Base-by-base conservation (phyloP, 192 early-diverging fungal species). In the Coemansia sp. region DNA sequence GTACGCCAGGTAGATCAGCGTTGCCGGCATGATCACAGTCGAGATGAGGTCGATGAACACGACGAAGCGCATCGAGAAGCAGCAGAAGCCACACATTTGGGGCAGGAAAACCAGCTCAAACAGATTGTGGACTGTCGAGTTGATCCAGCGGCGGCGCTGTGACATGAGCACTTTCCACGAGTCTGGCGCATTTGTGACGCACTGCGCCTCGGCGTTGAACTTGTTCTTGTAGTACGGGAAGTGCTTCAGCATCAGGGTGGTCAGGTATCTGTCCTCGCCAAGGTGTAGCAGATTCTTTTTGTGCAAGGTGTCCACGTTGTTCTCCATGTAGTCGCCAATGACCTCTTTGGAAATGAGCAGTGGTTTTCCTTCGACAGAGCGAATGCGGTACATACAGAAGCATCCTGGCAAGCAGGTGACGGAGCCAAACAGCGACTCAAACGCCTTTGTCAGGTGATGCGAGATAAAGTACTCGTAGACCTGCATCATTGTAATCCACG, bases 81-180 rank as follows among this genome's bases (percentile, higher is more conserved):
- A 95, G 73, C 95, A 90, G 87, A 93, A 95, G n/a, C 97, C 95
- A 65, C 97, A 97, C 46, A 97, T 90, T 70, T 97, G 94, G 30
- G 91, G 91, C 66, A 99, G 79, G 71, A 94, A 87, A 30, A 95
- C 75, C 34, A 99, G 82, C 73, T 99, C 97, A 70, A 95, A 86
- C 72, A 97, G 84, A 70, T 99, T 99, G 85, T 99, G 97, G 6
- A 99, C 91, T 3, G 97, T 99, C 57, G 95, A 96, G 83, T 99
- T 99, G 71, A 99, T 99, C 97, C 97, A 99, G 61, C 97, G 91
- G 81, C 97, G 93, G 63, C 97, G 90, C 74, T 99, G 97, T 13
- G 97, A 99, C 43, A 99, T 78, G 30, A 99, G 82, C 43, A 99
- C 91, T 58, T 87, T 84, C 94, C 94, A 97, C 60, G 87, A 86